phyloP scores from a whole-genome alignment of 345 rosid genomes.

The Gossypium bickii region DNA sequence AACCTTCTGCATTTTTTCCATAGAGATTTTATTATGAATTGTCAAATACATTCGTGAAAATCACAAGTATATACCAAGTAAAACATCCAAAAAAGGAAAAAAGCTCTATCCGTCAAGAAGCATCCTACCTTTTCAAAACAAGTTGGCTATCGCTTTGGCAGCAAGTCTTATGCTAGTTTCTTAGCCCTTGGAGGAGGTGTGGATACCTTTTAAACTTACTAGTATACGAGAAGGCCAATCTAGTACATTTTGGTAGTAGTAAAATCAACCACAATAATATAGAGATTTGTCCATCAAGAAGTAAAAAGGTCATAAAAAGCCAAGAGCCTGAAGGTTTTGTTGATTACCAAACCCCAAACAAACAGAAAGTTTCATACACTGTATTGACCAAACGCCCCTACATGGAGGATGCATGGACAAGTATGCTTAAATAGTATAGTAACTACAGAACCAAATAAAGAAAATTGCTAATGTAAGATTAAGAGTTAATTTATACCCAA shows the following conservation, averaged over 20 bases:
- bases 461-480: slow-evolving; percentile 7
- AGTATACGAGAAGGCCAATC: background rate
- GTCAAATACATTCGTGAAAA: background rate
- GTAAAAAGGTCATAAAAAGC: background rate
- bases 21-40: background rate
- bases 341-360: background rate
- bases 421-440: background rate
- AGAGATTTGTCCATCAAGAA: background rate
- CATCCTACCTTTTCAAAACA: background rate
- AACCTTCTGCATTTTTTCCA: background rate
- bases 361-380: background rate
- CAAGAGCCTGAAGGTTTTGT: background rate
- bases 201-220: background rate
- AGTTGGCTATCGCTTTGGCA: background rate
- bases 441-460: background rate
- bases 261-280: background rate
- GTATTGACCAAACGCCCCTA: background rate
- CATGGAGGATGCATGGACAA: background rate
- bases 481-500: background rate
- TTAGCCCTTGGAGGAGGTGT: background rate
- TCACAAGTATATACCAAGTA: background rate
- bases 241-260: background rate
- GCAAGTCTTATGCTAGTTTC: background rate
- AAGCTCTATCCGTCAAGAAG: background rate
- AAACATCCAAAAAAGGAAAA: background rate